Conservation (phyloP, 768 basidiomycete genomes). For the Kwoniella dendrophila region DNA sequence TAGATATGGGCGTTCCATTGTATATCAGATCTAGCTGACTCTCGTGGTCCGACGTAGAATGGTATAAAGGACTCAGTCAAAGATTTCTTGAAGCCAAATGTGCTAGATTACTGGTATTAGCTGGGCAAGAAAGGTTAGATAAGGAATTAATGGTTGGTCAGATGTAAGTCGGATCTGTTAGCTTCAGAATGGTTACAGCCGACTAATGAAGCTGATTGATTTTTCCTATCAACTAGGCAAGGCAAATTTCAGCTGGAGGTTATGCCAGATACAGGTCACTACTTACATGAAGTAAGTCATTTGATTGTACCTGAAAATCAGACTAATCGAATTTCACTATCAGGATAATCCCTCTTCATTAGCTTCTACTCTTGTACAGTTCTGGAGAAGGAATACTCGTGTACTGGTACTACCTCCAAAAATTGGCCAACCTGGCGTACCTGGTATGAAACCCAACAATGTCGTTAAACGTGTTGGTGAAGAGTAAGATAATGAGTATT, state of each 20-base stretch:
- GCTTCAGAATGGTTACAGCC: not conserved
- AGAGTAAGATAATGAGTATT: slow-evolving; percentile 10
- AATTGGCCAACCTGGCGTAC: slow-evolving; percentile 36
- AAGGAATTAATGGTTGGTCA: slow-evolving; percentile 93
- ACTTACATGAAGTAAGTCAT: slow-evolving; percentile 80
- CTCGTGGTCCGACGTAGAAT: slow-evolving; percentile 62
- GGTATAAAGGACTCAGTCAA: slow-evolving; percentile 83
- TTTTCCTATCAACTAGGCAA: slow-evolving; percentile 48
- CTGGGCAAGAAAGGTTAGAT: slow-evolving; percentile 90
- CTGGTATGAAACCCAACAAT: slow-evolving; percentile 7
- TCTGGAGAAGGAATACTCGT: slow-evolving; percentile 77
- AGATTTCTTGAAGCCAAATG: slow-evolving; percentile 75
- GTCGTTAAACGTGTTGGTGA: slow-evolving; percentile 37
- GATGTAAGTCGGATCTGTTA: slow-evolving; percentile 69
- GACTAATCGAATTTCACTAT: not conserved
- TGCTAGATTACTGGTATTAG: slow-evolving; percentile 84
- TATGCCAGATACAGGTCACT: slow-evolving; percentile 83
- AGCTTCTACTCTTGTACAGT: slow-evolving; percentile 79
- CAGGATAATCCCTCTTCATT: slow-evolving; percentile 83
- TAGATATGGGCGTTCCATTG: slow-evolving; percentile 35
- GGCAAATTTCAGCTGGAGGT: slow-evolving; percentile 92
- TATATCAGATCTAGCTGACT: not conserved
- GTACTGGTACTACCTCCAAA: slow-evolving; percentile 52
- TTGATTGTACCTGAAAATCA: not conserved
- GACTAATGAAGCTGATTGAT: not conserved